Evolutionary conservation across 2,329 filamentous ascomycete species (phyloP).

Genomic region (Biscogniauxia mediterranea): DNA sequence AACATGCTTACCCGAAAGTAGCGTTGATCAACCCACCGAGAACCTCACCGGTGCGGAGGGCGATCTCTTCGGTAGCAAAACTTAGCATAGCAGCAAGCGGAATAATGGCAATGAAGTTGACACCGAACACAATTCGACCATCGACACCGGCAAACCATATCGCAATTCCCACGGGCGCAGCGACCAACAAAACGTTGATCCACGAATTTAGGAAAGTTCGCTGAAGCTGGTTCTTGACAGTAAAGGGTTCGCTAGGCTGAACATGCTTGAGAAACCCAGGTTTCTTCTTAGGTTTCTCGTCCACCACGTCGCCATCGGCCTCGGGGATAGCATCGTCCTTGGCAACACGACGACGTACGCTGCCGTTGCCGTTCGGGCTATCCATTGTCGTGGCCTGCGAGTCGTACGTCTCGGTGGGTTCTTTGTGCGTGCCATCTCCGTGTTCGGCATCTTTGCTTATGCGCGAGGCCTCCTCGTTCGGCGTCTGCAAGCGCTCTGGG

Average conservation of each 20-base stretch:
- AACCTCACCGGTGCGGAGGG: slow-evolving; percentile 77
- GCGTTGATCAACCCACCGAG: slow-evolving; percentile 87
- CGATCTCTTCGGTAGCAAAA: slow-evolving; percentile 88
- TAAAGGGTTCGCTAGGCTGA: slow-evolving; percentile 55
- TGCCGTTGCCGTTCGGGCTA: slow-evolving; percentile 7
- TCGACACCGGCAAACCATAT: slow-evolving; percentile 60
- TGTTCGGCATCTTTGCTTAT: slow-evolving; percentile 18
- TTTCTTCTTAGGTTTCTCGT: slow-evolving; percentile 40
- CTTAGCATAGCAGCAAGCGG: slow-evolving; percentile 83
- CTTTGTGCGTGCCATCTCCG: slow-evolving; percentile 1
- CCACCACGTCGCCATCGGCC: slow-evolving; percentile 20
- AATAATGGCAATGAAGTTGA: slow-evolving; percentile 94
- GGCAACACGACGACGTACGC: slow-evolving; percentile 1
- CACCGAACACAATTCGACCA: slow-evolving; percentile 62
- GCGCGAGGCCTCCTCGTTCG: slow-evolving; percentile 11
- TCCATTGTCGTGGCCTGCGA: slow-evolving; percentile 21
- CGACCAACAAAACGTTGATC: slow-evolving; percentile 79
- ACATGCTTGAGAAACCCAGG: slow-evolving; percentile 44
- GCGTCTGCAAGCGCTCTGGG: slow-evolving; percentile 16
- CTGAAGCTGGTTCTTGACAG: slow-evolving; percentile 63
- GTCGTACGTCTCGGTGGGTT: slow-evolving; percentile 13
- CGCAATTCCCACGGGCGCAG: slow-evolving; percentile 77
- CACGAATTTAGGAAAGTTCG: slow-evolving; percentile 78
- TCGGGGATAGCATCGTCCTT: neutral
- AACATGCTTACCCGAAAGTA: slow-evolving; percentile 69